Base-by-base conservation (phyloP, 2,329 filamentous ascomycete genomes). In the Trichoderma sp. region DNA sequence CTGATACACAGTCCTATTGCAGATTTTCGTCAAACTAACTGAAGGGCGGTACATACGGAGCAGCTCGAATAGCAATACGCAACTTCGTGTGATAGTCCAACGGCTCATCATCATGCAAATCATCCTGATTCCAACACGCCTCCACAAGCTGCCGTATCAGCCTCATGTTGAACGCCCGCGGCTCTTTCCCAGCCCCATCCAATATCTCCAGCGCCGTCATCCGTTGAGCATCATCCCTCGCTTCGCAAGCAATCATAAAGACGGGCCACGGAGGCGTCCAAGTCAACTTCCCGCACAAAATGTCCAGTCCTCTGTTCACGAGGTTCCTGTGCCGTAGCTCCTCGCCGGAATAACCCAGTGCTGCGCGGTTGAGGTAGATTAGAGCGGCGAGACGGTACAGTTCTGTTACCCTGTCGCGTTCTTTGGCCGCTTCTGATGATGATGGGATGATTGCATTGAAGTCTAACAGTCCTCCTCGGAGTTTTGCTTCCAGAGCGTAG, bases 61-160 rank as follows among this genome's bases (percentile, higher is more conserved):
- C 43, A n/a, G 44, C 24, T 15, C n/a, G 44, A 19, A 60, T 60
- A 41, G 45, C 57, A 50, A 45, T 21, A 47, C 57, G 57, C 44
- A 60, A 41, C 17, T 50, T 60, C 19, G 9, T 39, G 10, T 60
- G 57, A 50, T 60, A 60, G 26, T 60, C 57, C 15, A 60, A 26
- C 7, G 26, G 19, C 30, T 60, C 41, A 1, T 60, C 57, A 7
- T 39, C 57, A 17, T 60, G 57, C 44, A 60, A 41, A 17, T 60
- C 57, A 14, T 60, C 57, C 7, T 60, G 57, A n/a, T 60, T 60
- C 57, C 57, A 60, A 14, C 57, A 60, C 3, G 44, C 57, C 44
- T 60, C 57, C 30, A 60, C 57, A 26, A 60, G 57, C 57, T 41
- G 44, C 21, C 43, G 44, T 26, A 60, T 17, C 19, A 60, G 14